A percentile compares a stretch with the other conserved stretches of the same genome.
These are phyloP conservation scores for Camellia oleifera DNA, from an alignment of 179 eudicot species.

Conservation along the genomic window DNA sequence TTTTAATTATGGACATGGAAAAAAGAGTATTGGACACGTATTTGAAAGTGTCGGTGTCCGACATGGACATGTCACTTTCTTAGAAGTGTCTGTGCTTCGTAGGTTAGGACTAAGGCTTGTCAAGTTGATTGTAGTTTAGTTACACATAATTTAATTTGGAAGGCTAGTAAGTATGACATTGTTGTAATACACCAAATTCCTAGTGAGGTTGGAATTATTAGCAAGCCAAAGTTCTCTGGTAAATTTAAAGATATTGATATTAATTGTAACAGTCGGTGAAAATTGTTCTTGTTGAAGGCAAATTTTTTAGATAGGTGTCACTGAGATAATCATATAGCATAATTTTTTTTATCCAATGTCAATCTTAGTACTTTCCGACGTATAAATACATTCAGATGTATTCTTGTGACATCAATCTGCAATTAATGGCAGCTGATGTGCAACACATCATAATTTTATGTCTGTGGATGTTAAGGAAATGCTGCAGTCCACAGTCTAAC, in stretches of 20 bases:
- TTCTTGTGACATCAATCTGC: background rate
- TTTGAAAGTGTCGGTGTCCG: too few relatives aligned
- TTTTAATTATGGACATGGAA: too few relatives aligned
- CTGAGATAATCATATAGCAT: background rate
- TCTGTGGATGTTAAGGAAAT: constrained; percentile 5
- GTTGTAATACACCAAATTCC: background rate
- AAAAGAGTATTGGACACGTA: too few relatives aligned
- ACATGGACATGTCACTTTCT: too few relatives aligned
- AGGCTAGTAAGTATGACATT: background rate
- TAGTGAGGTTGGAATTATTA: background rate
- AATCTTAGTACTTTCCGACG: background rate
- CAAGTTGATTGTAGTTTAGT: background rate
- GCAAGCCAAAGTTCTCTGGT: background rate
- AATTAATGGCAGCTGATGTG: background rate
- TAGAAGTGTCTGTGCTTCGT: too few relatives aligned
- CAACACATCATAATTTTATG: background rate
- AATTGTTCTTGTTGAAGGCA: background rate
- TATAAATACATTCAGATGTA: background rate
- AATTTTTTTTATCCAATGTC: background rate
- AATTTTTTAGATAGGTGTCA: background rate
- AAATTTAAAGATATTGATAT: background rate
- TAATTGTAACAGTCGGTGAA: background rate
- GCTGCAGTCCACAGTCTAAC: background rate
- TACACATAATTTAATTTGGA: background rate
- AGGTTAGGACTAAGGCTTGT: background rate